Base-by-base conservation (phyloP, 208 protist genomes). In the Leishmania lainsoni region DNA sequence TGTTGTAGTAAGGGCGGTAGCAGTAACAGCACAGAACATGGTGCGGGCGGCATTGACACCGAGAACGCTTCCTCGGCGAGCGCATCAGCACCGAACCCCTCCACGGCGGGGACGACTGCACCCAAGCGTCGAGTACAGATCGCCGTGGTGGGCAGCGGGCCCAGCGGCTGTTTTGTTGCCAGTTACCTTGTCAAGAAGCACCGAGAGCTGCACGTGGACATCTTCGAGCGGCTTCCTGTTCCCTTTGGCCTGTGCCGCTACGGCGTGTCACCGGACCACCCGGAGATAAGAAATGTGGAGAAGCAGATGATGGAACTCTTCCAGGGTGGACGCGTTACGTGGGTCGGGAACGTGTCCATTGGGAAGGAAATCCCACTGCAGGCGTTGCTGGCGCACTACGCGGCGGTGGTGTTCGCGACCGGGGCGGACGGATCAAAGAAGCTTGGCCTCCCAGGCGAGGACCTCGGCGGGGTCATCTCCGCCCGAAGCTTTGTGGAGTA, bases 251-350 rank as follows among this genome's bases (percentile, higher is more conserved):
- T 99, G 17, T 98, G 97, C 59, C 95, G 99, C 74, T 99, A 98
- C 89, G 99, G 99, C 54, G 98, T 99, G 17, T 97, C 98, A 8
- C 99, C 99, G 1, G 99, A 99, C 84, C 99, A 99, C 85, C 98
- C 95, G 1, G 98, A 99, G 76, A 98, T 99, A 68, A 99, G 99
- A 81, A 98, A 98, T 75, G 97, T 99, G 45, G 94, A 95, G 84
- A 90, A 92, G 74, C 92, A 97, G 78, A 99, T 98, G 76, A 80
- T 94, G 72, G 78, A 93, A 42, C 88, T 99, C 70, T 95, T 96
- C 80, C 86, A 92, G 78, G 83, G 87, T 48, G 89, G 86, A 10
- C 87, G 91, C 66, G 88, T 97, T 16, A 93, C 92, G 48, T 99
- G 96, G 89, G 90, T 98, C 63, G 98, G 98, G 39, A 99, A 99